Percentiles rank a stretch among this genome's conserved stretches.
phyloP scores from a whole-genome alignment of 768 basidiomycete genomes.

The Boletellus emodensis region DNA sequence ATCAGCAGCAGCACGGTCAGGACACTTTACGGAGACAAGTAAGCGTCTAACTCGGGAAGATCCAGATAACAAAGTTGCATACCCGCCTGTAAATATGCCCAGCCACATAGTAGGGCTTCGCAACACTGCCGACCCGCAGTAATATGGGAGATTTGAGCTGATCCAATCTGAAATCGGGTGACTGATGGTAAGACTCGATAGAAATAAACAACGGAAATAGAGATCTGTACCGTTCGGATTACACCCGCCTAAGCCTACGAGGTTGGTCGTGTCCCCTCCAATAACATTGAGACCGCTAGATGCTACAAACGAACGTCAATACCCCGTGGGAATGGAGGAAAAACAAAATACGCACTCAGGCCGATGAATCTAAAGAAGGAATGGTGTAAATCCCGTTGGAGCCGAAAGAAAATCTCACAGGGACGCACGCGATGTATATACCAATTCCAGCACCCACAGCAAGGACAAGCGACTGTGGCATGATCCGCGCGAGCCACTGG shows the following conservation, averaged over 20 bases:
- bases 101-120: conserved; percentile 81
- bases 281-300: conserved; percentile 68
- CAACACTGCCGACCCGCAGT: conserved; percentile 62
- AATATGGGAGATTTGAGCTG: conserved; percentile 44
- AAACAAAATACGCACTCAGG: conserved; percentile 43
- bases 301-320: conserved; percentile 36
- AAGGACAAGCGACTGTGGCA: conserved; percentile 83
- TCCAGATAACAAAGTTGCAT: conserved; percentile 19
- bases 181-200: conserved; percentile 7
- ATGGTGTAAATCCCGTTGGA: conserved; percentile 3
- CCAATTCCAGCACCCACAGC: conserved; percentile 87
- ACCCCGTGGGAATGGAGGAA: background rate
- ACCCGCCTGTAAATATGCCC: conserved; percentile 85
- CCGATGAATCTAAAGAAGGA: conserved; percentile 59
- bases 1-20: conserved; percentile 78
- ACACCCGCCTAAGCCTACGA: conserved; percentile 79
- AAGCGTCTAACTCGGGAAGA: conserved; percentile 1
- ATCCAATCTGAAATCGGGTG: conserved; percentile 37
- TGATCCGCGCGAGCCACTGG: conserved; percentile 85
- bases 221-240: conserved; percentile 39
- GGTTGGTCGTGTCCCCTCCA: conserved; percentile 64
- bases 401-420: conserved; percentile 1
- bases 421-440: conserved; percentile 74
- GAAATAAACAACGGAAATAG: conserved; percentile 1
- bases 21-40: conserved; percentile 40